phyloP scores from a whole-genome alignment of 495 filamentous ascomycete genomes.

The Echria macrotheca region DNA sequence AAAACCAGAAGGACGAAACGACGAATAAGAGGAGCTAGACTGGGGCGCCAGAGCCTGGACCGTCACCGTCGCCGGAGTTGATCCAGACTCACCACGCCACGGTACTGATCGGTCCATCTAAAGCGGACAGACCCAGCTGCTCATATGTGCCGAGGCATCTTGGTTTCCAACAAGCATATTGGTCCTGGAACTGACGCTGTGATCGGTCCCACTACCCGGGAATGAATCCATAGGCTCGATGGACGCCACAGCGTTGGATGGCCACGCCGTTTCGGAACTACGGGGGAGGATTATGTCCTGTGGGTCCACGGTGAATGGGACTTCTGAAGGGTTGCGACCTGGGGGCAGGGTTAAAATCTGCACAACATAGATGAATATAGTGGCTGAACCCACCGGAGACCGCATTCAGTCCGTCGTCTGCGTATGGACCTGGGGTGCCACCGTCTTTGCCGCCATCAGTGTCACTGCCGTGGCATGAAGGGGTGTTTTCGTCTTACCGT shows the following conservation, averaged over 20 bases:
- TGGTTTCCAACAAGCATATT: background rate
- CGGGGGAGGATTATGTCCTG: background rate
- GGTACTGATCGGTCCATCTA: slow-evolving; percentile 3
- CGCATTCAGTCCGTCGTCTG: background rate
- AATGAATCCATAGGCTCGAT: background rate
- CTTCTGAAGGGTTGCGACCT: background rate
- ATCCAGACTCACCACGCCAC: background rate
- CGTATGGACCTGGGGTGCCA: slow-evolving; percentile 1
- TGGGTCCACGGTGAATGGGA: background rate
- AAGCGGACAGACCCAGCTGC: slow-evolving; percentile 3
- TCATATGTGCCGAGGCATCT: slow-evolving; percentile 4
- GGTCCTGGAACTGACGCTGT: background rate
- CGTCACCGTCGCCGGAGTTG: background rate
- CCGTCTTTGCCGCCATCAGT: background rate
- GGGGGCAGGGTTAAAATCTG: background rate
- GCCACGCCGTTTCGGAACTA: background rate
- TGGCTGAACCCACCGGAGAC: background rate
- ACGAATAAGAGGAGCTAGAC: slow-evolving; percentile 3
- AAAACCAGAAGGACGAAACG: background rate
- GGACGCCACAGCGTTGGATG: background rate
- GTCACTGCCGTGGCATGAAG: background rate
- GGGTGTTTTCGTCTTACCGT: background rate
- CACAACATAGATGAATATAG: background rate
- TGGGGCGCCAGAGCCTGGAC: background rate
- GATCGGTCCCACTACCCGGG: background rate